Evolutionary conservation across 176 grass and related monocot species (phyloP).

Genomic region (Triticum timopheevii): DNA sequence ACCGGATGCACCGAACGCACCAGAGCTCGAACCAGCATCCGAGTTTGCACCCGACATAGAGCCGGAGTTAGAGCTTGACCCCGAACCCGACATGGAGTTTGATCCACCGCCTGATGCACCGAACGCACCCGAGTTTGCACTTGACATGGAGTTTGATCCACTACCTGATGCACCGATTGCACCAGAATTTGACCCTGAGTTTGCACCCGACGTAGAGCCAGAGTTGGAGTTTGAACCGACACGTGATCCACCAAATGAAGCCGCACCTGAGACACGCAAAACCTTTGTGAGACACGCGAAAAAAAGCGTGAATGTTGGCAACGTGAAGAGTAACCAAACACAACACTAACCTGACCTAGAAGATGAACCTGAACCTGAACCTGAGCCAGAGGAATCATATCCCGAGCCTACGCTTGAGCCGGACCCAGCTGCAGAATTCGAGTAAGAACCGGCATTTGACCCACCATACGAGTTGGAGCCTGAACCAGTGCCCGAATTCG

Average conservation of each 20-base stretch:
- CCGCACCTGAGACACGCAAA: background rate
- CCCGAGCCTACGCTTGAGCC: slow-evolving; percentile 14
- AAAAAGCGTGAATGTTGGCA: background rate
- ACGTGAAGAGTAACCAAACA: background rate
- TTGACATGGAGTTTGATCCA: slow-evolving; percentile 22
- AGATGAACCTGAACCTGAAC: background rate
- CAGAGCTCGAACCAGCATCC: slow-evolving; percentile 27
- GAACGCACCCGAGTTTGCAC: slow-evolving; percentile 27
- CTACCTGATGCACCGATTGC: background rate
- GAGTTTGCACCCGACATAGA: slow-evolving; percentile 27
- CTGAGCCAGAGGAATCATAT: background rate
- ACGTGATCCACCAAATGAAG: slow-evolving; percentile 17
- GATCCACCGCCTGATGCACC: slow-evolving; percentile 21
- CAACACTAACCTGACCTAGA: slow-evolving; percentile 15
- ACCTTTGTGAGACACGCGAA: background rate
- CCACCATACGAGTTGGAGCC: background rate
- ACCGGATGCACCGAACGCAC: background rate
- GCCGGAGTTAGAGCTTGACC: slow-evolving; percentile 5
- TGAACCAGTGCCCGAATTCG: slow-evolving; percentile 6
- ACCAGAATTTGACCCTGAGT: slow-evolving; percentile 24
- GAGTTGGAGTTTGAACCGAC: slow-evolving; percentile 17
- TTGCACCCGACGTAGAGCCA: background rate
- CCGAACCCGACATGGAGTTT: slow-evolving; percentile 24
- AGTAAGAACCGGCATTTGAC: slow-evolving; percentile 13
- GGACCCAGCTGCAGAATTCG: slow-evolving; percentile 3